A percentile compares a stretch with the other conserved stretches of the same genome.
These are phyloP conservation scores for Penicillium coffeae DNA, from an alignment of 495 filamentous ascomycete genomes.

Conservation along the genomic window DNA sequence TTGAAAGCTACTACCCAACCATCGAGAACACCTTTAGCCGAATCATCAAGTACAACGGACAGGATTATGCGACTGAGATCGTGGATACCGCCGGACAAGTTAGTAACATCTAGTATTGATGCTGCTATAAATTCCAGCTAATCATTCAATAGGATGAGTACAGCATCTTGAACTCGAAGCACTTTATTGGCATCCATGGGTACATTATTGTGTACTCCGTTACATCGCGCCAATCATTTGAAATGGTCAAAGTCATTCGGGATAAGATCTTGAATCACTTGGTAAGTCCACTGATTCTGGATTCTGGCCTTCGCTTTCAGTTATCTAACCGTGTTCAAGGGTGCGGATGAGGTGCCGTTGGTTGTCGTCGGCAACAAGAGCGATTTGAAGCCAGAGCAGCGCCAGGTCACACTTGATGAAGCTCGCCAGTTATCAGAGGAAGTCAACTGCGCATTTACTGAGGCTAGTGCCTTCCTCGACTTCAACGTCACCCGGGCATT, in stretches of 20 bases:
- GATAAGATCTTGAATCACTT: constrained; percentile 98
- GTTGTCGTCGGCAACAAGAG: constrained; percentile 96
- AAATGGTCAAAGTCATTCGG: constrained; percentile 91
- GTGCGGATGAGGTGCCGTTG: constrained; percentile 86
- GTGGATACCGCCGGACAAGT: constrained; percentile 98
- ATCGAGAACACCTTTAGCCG: constrained; percentile 99
- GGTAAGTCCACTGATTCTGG: constrained; percentile 48
- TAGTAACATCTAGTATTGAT: constrained; percentile 22
- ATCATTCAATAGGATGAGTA: constrained; percentile 76
- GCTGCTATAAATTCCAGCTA: constrained; percentile 9
- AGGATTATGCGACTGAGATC: constrained; percentile 95
- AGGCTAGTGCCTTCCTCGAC: constrained; percentile 89
- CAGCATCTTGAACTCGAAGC: constrained; percentile 94
- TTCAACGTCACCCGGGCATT: constrained; percentile 92
- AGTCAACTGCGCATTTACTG: constrained; percentile 89
- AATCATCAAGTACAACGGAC: constrained; percentile 83
- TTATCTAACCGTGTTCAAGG: constrained; percentile 47
- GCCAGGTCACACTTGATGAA: constrained; percentile 82
- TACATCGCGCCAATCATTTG: constrained; percentile 86
- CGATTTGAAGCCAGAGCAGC: constrained; percentile 87
- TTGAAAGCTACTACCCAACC: constrained; percentile 98
- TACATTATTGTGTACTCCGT: constrained; percentile 99
- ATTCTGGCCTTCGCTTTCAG: background rate
- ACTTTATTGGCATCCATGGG: constrained; percentile 98
- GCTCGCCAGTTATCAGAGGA: constrained; percentile 76